These are phyloP conservation scores for Fonsecaea pugnacius DNA, from an alignment of 2,329 filamentous ascomycete species.

Conservation along the genomic window DNA sequence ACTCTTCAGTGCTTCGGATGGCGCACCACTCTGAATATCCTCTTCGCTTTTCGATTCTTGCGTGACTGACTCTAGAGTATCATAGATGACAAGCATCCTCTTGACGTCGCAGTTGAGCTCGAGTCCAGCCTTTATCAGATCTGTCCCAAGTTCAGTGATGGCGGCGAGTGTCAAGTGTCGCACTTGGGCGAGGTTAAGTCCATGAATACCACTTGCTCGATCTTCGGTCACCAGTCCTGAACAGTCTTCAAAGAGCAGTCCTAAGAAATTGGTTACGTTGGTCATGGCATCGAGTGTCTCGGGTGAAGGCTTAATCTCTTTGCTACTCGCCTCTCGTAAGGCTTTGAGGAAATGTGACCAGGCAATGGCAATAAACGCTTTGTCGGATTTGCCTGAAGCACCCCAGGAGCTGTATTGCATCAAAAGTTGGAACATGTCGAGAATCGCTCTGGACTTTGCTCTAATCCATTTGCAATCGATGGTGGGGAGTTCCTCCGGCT, in stretches of 20 bases:
- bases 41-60: slow-evolving; percentile 1
- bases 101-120: slow-evolving; percentile 4
- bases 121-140: slow-evolving; percentile 50
- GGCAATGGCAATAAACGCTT: slow-evolving; percentile 61
- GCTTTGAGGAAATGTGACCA: slow-evolving; percentile 64
- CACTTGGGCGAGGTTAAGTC: slow-evolving; percentile 56
- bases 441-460: slow-evolving; percentile 68
- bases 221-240: slow-evolving; percentile 27
- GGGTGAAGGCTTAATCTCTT: slow-evolving; percentile 85
- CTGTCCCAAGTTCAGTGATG: slow-evolving; percentile 49
- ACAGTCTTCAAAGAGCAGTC: slow-evolving; percentile 43
- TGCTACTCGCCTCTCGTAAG: slow-evolving; percentile 67
- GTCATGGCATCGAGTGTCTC: slow-evolving; percentile 83
- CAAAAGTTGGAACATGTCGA: slow-evolving; percentile 63
- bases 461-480: slow-evolving; percentile 88
- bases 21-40: slow-evolving; percentile 3
- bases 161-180: slow-evolving; percentile 57
- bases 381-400: slow-evolving; percentile 40
- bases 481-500: slow-evolving; percentile 76
- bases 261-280: slow-evolving; percentile 69
- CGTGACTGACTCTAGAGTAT: slow-evolving; percentile 12
- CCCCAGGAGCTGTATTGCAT: slow-evolving; percentile 57
- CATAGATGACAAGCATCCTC: slow-evolving; percentile 14
- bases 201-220: slow-evolving; percentile 38
- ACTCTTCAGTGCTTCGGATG: slow-evolving; percentile 4